Percentiles rank a stretch among this genome's conserved stretches.
These are phyloP conservation scores for Moniliella sp. DNA, from an alignment of 1,284 basidiomycete genomes.

Conservation along the genomic window DNA sequence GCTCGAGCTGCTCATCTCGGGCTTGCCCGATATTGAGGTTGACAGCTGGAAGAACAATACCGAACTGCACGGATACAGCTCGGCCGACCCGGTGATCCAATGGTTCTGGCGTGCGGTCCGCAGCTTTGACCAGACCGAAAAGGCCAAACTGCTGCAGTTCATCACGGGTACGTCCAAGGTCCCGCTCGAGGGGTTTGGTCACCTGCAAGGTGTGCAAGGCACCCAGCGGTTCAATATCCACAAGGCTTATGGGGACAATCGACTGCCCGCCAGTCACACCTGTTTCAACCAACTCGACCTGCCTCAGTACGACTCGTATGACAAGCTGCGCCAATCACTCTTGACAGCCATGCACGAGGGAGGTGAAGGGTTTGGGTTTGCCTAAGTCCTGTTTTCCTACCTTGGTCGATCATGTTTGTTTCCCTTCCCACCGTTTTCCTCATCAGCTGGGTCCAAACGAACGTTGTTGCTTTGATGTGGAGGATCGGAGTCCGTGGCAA, in stretches of 20 bases:
- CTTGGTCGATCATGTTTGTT: background rate
- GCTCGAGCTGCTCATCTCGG: constrained; percentile 86
- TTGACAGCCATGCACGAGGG: constrained; percentile 31
- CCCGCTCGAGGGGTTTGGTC: constrained; percentile 73
- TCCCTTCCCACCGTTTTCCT: background rate
- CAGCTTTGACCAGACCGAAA: constrained; percentile 85
- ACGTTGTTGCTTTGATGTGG: too few relatives aligned
- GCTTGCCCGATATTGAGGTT: constrained; percentile 91
- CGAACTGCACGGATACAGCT: constrained; percentile 58
- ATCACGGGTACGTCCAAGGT: constrained; percentile 78
- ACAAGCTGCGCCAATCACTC: constrained; percentile 11
- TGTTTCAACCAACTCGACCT: constrained; percentile 41
- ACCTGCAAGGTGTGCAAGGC: constrained; percentile 78
- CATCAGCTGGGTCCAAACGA: too few relatives aligned
- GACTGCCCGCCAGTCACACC: constrained; percentile 71
- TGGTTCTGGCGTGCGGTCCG: constrained; percentile 99
- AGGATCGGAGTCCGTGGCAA: background rate
- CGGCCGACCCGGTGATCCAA: constrained; percentile 68
- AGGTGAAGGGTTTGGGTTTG: constrained; percentile 32
- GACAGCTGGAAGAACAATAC: constrained; percentile 93
- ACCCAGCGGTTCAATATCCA: constrained; percentile 91
- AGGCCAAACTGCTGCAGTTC: constrained; percentile 69
- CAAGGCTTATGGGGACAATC: constrained; percentile 65
- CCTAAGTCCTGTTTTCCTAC: too few relatives aligned
- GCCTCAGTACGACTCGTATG: constrained; percentile 31